Percentiles rank a stretch among this genome's conserved stretches.
Conservation (phyloP, 768 basidiomycete genomes). For the Tephrocybe rancida region DNA sequence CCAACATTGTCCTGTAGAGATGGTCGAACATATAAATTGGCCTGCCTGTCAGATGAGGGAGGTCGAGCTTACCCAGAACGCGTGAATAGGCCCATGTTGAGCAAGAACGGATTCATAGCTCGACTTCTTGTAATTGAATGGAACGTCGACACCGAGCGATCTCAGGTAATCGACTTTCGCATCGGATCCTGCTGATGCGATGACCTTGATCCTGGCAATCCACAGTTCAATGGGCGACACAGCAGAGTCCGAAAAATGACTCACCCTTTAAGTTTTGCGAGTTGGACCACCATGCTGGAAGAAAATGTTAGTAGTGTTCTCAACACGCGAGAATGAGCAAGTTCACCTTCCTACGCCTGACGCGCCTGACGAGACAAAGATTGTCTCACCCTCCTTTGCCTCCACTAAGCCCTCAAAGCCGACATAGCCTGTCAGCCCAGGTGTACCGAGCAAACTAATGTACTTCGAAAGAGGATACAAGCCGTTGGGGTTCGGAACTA, state of each 20-base stretch:
- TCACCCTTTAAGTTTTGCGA: constrained; percentile 38
- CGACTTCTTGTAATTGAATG: constrained; percentile 65
- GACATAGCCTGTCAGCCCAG: constrained; percentile 32
- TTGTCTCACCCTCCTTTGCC: constrained; percentile 30
- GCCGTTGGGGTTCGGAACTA: constrained; percentile 7
- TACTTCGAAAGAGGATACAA: constrained; percentile 1
- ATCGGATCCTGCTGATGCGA: constrained; percentile 63
- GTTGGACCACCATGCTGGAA: constrained; percentile 33
- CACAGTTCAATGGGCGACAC: no score
- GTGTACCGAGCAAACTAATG: constrained; percentile 8
- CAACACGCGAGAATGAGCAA: no score
- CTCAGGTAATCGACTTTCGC: constrained; percentile 59
- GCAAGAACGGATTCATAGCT: constrained; percentile 44
- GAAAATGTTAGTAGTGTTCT: background rate
- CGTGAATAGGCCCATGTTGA: constrained; percentile 55
- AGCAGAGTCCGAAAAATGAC: no score
- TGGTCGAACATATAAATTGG: background rate
- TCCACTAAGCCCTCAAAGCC: constrained; percentile 31
- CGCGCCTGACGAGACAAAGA: constrained; percentile 29
- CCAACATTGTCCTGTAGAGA: constrained; percentile 46
- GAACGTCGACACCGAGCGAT: constrained; percentile 56
- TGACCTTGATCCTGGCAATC: constrained; percentile 43
- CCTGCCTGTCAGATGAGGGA: background rate
- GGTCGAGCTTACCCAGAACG: constrained; percentile 32
- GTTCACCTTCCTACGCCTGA: constrained; percentile 36